Evolutionary conservation across 2,329 filamentous ascomycete genomes (phyloP), one percentile per base, ranked within the genome.

Genomic region (Alternaria gaisen): DNA sequence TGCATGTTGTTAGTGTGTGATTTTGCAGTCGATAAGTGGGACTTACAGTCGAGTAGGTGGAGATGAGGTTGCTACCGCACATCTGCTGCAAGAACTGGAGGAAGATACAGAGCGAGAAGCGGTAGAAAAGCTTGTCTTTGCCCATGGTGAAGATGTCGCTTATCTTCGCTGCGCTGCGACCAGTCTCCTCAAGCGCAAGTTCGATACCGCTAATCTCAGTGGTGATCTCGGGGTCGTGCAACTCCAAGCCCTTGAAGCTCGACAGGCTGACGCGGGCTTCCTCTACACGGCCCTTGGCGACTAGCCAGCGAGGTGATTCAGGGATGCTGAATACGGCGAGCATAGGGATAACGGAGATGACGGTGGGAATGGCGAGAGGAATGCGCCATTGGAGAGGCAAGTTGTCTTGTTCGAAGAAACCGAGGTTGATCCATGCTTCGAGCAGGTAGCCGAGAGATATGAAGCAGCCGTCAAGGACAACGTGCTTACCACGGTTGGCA

Each of bases 271-370:
- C 58, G 18, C 85, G 84, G 0, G 89, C 90, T 72, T 93, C 90
- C 1, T 91, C 85, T 32, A 88, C 83, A 0, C 88, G 85, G 0
- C 87, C 89, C 10, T 85, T 86, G 66, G 91, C 91, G 64, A 87
- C 85, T 0, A 92, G 82, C 85, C 87, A 91, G 2, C 89, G 82
- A 0, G 89, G 90, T 0, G 87, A 90, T 65, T 93, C 90, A 0
- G 90, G 90, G 72, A 92, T 88, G 75, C 88, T 86, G 86, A 87
- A 90, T 26, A 90, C 84, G 2, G 82, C 73, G 0, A 68, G 71
- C 52, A 91, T 80, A 0, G 91, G 81, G 0, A 87, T 51, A 5
- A 91, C 63, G 0, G 77, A 79, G 55, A 80, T 72, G 0, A 91
- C 81, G 2, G 88, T 87, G 1, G 90, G 77, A 41, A 91, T 90